A percentile compares a stretch with the other conserved stretches of the same genome.
phyloP scores from a whole-genome alignment of 2,329 filamentous ascomycete genomes.

The Knoxdaviesia proteae region DNA sequence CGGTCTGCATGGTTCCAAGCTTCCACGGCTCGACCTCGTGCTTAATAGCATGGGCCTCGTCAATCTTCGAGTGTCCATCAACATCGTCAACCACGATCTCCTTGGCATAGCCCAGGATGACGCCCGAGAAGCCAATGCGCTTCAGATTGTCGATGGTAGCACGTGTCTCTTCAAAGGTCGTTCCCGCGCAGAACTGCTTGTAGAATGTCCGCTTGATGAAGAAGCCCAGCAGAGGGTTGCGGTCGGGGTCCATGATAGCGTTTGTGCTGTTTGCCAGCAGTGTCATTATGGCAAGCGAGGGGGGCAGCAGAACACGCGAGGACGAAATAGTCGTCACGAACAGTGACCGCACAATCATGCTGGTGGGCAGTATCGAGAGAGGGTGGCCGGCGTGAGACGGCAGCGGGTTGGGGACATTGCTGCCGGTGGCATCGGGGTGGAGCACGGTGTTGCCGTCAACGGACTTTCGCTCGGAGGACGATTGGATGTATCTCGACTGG shows the following conservation, averaged over 20 bases:
- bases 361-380: constrained; percentile 45
- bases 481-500: constrained; percentile 2
- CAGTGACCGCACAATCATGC: constrained; percentile 46
- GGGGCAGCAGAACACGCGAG: constrained; percentile 44
- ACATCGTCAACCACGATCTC: constrained; percentile 53
- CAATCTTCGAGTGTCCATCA: constrained; percentile 22
- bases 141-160: constrained; percentile 45
- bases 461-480: constrained; percentile 2
- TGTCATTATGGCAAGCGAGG: constrained; percentile 48
- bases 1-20: constrained; percentile 52
- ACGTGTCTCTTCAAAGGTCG: constrained; percentile 46
- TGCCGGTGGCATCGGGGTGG: not conserved
- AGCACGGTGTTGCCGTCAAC: constrained; percentile 1
- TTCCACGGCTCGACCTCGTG: constrained; percentile 52
- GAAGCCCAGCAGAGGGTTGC: constrained; percentile 48
- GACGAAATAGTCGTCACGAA: constrained; percentile 50
- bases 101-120: constrained; percentile 66
- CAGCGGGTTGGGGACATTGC: too few relatives aligned
- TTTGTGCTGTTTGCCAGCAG: constrained; percentile 48
- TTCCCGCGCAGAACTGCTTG: constrained; percentile 76
- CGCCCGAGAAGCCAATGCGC: constrained; percentile 57
- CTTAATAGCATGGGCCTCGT: constrained; percentile 24
- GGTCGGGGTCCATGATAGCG: constrained; percentile 49
- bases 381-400: constrained; percentile 14
- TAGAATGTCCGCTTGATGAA: constrained; percentile 72